Evolutionary conservation across 2,329 filamentous ascomycete species (phyloP).

Genomic region (Colletotrichum cordylinicola): DNA sequence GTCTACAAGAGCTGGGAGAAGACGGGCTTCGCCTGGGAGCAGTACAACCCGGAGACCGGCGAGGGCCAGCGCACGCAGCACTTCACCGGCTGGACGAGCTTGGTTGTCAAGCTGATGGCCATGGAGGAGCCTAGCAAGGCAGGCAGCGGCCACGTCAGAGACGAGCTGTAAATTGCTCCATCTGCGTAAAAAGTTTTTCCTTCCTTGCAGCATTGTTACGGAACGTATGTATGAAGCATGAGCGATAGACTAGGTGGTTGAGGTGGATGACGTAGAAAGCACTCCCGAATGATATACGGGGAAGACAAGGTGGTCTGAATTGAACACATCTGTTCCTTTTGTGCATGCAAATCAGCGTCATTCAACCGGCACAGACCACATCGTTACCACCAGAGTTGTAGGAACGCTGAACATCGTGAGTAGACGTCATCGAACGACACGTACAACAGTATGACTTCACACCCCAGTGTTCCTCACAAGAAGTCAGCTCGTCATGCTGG

Average conservation of each 20-base stretch:
- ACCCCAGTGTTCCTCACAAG: background rate
- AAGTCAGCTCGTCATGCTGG: background rate
- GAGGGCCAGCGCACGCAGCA: conserved; percentile 95
- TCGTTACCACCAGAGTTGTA: background rate
- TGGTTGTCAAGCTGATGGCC: conserved; percentile 96
- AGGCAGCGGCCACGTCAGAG: conserved; percentile 36
- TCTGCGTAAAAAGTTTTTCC: background rate
- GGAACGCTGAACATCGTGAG: background rate
- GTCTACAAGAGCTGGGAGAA: conserved; percentile 87
- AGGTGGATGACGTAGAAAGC: background rate
- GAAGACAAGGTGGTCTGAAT: background rate
- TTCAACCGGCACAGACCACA: background rate
- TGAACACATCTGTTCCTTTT: background rate
- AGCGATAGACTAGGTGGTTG: background rate
- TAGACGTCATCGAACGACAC: background rate
- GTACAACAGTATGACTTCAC: background rate
- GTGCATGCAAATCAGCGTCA: background rate
- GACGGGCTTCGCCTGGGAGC: conserved; percentile 98
- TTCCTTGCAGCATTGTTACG: background rate
- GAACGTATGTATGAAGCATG: background rate
- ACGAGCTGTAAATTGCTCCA: conserved; percentile 50
- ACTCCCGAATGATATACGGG: background rate
- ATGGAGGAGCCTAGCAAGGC: conserved; percentile 73
- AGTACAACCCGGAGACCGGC: conserved; percentile 94
- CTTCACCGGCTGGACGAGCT: conserved; percentile 98